These are phyloP conservation scores for Lyophyllum shimeji DNA, from an alignment of 768 basidiomycete species.

Conservation along the genomic window DNA sequence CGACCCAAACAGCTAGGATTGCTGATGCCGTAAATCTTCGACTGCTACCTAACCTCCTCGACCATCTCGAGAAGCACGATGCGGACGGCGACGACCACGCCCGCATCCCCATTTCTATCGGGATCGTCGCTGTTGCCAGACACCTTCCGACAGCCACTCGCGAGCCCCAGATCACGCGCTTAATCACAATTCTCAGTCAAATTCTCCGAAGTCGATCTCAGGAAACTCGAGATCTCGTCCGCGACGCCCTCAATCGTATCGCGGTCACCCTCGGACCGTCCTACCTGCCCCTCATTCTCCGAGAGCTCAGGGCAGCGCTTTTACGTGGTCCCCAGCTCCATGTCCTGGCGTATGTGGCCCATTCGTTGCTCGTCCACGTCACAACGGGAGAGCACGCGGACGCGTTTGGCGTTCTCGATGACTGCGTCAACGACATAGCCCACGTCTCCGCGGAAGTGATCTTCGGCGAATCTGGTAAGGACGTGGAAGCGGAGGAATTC, in stretches of 20 bases:
- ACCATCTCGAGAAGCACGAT: conserved; percentile 81
- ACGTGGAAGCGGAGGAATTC: conserved; percentile 86
- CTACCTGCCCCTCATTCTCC: conserved; percentile 71
- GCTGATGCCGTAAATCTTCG: conserved; percentile 74
- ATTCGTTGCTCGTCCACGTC: conserved; percentile 80
- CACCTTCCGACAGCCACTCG: conserved; percentile 68
- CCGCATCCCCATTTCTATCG: conserved; percentile 86
- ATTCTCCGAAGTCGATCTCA: conserved; percentile 91
- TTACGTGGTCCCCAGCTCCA: conserved; percentile 93
- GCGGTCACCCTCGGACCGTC: conserved; percentile 67
- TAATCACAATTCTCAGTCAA: conserved; percentile 86
- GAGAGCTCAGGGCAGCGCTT: conserved; percentile 83
- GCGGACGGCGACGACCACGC: conserved; percentile 76
- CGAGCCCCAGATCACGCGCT: conserved; percentile 66
- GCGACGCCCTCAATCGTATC: conserved; percentile 83
- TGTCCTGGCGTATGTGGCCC: conserved; percentile 81
- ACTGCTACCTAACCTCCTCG: conserved; percentile 77
- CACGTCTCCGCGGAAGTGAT: conserved; percentile 86
- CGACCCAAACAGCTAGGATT: conserved; percentile 39
- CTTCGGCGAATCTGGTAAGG: conserved; percentile 91
- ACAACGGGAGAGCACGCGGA: conserved; percentile 59
- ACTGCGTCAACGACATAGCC: conserved; percentile 75
- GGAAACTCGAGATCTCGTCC: conserved; percentile 84
- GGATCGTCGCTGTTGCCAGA: conserved; percentile 81
- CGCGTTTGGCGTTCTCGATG: conserved; percentile 66